Evolutionary conservation across 164 flowering plant genomes (phyloP).

Genomic region (Saururus chinensis): DNA sequence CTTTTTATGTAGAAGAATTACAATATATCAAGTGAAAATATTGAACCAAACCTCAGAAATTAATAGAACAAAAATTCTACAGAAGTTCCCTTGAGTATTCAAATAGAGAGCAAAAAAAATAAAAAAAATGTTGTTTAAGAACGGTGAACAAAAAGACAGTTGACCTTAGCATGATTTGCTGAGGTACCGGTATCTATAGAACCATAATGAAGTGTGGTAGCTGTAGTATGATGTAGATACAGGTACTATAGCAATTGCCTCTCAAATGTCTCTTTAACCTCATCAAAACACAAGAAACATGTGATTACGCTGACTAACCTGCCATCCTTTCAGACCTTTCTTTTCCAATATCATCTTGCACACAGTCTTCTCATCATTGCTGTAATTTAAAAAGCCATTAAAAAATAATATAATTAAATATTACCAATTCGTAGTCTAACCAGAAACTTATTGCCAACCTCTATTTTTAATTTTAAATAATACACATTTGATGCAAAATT

Average conservation of each 20-base stretch:
- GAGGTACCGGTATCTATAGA: not conserved
- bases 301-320: slow-evolving; percentile 30
- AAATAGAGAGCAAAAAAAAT: no score
- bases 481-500: not conserved
- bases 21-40: not conserved
- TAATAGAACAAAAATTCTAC: not conserved
- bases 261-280: not conserved
- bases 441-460: no score
- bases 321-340: slow-evolving; percentile 56
- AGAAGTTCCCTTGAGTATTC: not conserved
- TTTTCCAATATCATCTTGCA: slow-evolving; percentile 68
- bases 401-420: not conserved
- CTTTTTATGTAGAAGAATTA: not conserved
- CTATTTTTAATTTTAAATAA: not conserved
- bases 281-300: not conserved
- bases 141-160: not conserved
- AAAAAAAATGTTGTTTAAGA: not conserved
- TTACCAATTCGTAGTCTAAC: not conserved
- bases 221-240: not conserved
- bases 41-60: not conserved
- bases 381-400: slow-evolving; percentile 22
- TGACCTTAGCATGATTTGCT: not conserved
- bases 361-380: slow-evolving; percentile 61
- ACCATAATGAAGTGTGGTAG: not conserved
- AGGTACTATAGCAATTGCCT: not conserved